Evolutionary conservation across 805 yeast species (phyloP).

Genomic region (Ogataea thermomethanolica): DNA sequence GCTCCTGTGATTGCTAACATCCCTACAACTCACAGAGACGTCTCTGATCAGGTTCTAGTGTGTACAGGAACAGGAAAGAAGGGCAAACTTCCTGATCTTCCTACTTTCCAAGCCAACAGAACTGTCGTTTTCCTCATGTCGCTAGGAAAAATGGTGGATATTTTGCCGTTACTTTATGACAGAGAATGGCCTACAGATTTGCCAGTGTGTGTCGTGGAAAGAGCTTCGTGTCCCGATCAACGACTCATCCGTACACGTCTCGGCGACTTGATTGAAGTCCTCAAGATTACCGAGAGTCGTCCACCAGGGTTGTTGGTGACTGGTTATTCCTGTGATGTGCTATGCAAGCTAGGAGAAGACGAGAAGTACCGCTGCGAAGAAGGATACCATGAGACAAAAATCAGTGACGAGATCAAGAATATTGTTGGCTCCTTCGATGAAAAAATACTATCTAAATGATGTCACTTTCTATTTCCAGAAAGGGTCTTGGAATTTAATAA

Average conservation of each 20-base stretch:
- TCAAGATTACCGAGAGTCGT: conserved; percentile 74
- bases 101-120: conserved; percentile 66
- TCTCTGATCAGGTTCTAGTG: conserved; percentile 86
- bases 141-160: conserved; percentile 65
- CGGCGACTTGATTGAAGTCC: conserved; percentile 63
- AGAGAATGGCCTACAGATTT: conserved; percentile 64
- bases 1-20: conserved; percentile 80
- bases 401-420: background rate
- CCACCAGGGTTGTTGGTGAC: conserved; percentile 90
- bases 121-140: conserved; percentile 92
- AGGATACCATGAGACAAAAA: conserved; percentile 17
- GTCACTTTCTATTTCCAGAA: background rate
- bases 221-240: conserved; percentile 94
- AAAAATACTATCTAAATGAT: background rate
- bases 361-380: conserved; percentile 27
- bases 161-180: conserved; percentile 43
- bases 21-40: conserved; percentile 89
- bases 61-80: conserved; percentile 94
- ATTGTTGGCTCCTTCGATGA: conserved; percentile 6
- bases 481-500: no score
- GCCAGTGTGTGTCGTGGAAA: conserved; percentile 83
- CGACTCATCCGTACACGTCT: conserved; percentile 74
- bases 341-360: conserved; percentile 18
- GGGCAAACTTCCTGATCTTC: conserved; percentile 76
- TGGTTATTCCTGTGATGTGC: conserved; percentile 64